Conservation (phyloP, 2,329 filamentous ascomycete genomes). For the Geosmithia morbida region DNA sequence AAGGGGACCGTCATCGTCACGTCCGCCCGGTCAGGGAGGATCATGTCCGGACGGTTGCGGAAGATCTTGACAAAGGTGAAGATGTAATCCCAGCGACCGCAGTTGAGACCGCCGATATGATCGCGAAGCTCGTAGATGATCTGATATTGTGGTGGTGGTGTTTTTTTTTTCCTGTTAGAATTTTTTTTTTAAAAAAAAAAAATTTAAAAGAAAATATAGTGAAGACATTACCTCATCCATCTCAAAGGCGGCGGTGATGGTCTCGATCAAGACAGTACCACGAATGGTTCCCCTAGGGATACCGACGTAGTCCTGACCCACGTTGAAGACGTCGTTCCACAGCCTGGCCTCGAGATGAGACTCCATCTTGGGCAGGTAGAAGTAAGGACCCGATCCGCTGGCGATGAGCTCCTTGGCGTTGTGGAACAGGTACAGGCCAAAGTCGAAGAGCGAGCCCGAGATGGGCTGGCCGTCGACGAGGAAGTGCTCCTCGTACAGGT, state of each 20-base stretch:
- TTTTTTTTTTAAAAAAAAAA: not conserved
- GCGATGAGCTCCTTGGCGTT: slow-evolving; percentile 71
- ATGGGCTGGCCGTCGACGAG: slow-evolving; percentile 80
- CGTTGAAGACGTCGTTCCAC: slow-evolving; percentile 89
- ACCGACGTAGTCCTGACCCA: slow-evolving; percentile 72
- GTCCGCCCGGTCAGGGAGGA: slow-evolving; percentile 69
- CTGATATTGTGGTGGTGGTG: no score
- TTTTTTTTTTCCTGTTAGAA: not conserved
- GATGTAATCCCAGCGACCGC: slow-evolving; percentile 90
- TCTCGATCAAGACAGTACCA: slow-evolving; percentile 81
- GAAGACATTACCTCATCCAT: slow-evolving; percentile 55
- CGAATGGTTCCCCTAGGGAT: slow-evolving; percentile 74
- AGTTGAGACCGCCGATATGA: slow-evolving; percentile 80
- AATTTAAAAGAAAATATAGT: not conserved
- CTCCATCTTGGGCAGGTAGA: slow-evolving; percentile 86
- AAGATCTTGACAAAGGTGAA: slow-evolving; percentile 94
- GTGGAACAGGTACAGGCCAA: slow-evolving; percentile 90
- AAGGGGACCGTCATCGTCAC: slow-evolving; percentile 90
- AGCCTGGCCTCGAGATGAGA: slow-evolving; percentile 79
- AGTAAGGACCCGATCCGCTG: slow-evolving; percentile 70
- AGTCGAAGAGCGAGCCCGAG: slow-evolving; percentile 75
- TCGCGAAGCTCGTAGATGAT: slow-evolving; percentile 91
- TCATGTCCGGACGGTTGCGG: slow-evolving; percentile 72
- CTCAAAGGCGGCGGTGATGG: slow-evolving; percentile 81
- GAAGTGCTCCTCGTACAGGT: slow-evolving; percentile 85